phyloP scores from a whole-genome alignment of 352 stramenopile species.

The Globisporangium middletonii region DNA sequence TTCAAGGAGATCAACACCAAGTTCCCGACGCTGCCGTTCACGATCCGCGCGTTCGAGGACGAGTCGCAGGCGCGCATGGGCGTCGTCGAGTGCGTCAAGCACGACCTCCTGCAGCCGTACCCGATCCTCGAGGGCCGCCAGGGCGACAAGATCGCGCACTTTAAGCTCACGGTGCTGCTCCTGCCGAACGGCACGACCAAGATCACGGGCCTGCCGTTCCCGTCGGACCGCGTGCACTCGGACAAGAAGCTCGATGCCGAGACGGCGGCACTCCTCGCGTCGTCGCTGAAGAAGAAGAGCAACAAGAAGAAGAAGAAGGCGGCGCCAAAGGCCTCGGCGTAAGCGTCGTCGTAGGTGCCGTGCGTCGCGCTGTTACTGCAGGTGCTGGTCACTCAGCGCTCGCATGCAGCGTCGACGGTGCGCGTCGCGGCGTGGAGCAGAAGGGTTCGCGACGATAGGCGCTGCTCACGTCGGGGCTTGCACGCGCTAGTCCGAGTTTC shows the following conservation, averaged over 20 bases:
- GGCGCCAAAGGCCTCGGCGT: conserved; percentile 20
- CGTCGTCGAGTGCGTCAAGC: conserved; percentile 96
- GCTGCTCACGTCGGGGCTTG: background rate
- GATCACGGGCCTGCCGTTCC: conserved; percentile 94
- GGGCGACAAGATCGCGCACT: conserved; percentile 96
- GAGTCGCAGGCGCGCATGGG: conserved; percentile 96
- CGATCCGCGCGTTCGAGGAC: conserved; percentile 94
- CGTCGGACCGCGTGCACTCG: conserved; percentile 86
- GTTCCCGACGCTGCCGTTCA: conserved; percentile 98
- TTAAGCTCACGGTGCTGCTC: conserved; percentile 99
- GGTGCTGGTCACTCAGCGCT: background rate
- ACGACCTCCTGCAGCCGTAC: conserved; percentile 97
- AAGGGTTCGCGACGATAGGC: background rate
- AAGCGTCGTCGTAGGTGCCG: conserved; percentile 9
- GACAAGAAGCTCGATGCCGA: conserved; percentile 93
- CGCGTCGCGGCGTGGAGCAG: background rate
- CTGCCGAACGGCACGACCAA: conserved; percentile 93
- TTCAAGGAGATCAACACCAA: conserved; percentile 98
- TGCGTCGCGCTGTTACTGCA: background rate
- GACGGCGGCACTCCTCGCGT: conserved; percentile 84
- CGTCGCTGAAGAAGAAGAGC: conserved; percentile 94
- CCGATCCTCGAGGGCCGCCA: conserved; percentile 94
- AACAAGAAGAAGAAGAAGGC: conserved; percentile 94
- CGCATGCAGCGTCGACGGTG: background rate
- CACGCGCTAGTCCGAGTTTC: conserved; percentile 11